Percentiles rank a stretch among this genome's conserved stretches.
phyloP scores from a whole-genome alignment of 805 yeast species.

The Candida tammaniensis region DNA sequence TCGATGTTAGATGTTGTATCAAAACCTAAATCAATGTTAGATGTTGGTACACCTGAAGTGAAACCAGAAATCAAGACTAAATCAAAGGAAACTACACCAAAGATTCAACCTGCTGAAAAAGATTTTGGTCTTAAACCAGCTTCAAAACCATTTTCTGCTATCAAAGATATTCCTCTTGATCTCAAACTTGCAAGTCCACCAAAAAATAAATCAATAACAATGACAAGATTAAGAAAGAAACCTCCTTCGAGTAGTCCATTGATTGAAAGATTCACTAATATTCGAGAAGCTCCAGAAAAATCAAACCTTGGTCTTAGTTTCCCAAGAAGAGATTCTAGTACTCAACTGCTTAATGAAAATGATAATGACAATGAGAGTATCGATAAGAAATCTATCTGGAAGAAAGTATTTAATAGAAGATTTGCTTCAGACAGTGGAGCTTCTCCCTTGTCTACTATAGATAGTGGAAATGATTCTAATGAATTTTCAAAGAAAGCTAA shows the following conservation, averaged over 20 bases:
- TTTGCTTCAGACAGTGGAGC: background rate
- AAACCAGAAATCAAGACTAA: conserved; percentile 1
- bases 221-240: conserved; percentile 7
- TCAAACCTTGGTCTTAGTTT: too few relatives aligned
- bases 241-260: conserved; percentile 12
- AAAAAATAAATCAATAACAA: background rate
- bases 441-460: background rate
- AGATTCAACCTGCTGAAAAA: too few relatives aligned
- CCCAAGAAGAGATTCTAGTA: too few relatives aligned
- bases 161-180: conserved; percentile 12
- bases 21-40: conserved; percentile 10
- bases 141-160: too few relatives aligned
- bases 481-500: conserved; percentile 2
- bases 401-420: conserved; percentile 10
- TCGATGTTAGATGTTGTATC: conserved; percentile 7
- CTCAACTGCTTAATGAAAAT: background rate
- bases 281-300: background rate
- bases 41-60: conserved; percentile 1
- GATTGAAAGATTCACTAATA: conserved; percentile 7
- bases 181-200: conserved; percentile 4
- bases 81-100: conserved; percentile 4
- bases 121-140: too few relatives aligned
- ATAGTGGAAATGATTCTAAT: background rate
- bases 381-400: conserved; percentile 10
- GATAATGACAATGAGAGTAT: background rate